phyloP scores from a whole-genome alignment of 352 stramenopile genomes.

The Elongisporangium prolatum region DNA sequence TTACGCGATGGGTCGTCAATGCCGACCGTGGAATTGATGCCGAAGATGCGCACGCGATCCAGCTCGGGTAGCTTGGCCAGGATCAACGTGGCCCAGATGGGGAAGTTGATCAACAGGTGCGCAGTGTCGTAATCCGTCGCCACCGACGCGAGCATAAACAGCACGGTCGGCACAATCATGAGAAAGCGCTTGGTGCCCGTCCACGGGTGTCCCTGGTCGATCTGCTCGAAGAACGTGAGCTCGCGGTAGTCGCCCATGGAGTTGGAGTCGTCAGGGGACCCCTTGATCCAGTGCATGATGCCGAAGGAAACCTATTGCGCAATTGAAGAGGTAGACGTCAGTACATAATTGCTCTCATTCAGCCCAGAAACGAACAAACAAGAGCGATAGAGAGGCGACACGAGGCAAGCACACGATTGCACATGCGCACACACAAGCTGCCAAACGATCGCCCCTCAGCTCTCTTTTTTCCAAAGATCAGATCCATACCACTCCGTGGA shows the following conservation, averaged over 20 bases:
- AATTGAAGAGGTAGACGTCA: not conserved
- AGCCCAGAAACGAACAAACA: not conserved
- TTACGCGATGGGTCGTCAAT: constrained; percentile 85
- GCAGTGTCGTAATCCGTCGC: constrained; percentile 87
- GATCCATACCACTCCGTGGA: constrained; percentile 73
- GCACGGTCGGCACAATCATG: constrained; percentile 90
- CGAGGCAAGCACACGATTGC: constrained; percentile 2
- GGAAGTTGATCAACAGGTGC: constrained; percentile 88
- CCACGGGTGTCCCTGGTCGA: constrained; percentile 90
- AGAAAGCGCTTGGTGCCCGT: constrained; percentile 93
- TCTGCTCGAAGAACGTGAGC: constrained; percentile 95
- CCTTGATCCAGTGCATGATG: constrained; percentile 96
- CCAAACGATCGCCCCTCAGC: not conserved
- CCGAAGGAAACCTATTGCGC: constrained; percentile 80
- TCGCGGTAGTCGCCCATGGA: constrained; percentile 90
- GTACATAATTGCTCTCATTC: not conserved
- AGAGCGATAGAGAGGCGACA: not conserved
- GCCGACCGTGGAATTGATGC: constrained; percentile 94
- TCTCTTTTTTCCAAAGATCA: not conserved
- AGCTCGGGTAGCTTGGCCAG: constrained; percentile 92
- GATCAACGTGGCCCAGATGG: constrained; percentile 89
- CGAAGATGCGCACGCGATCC: constrained; percentile 93
- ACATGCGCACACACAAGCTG: not conserved
- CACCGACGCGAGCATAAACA: constrained; percentile 85
- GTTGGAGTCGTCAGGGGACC: constrained; percentile 89